Evolutionary conservation across 2,329 filamentous ascomycete species (phyloP).

Genomic region (Coniochaeta hoffmannii): DNA sequence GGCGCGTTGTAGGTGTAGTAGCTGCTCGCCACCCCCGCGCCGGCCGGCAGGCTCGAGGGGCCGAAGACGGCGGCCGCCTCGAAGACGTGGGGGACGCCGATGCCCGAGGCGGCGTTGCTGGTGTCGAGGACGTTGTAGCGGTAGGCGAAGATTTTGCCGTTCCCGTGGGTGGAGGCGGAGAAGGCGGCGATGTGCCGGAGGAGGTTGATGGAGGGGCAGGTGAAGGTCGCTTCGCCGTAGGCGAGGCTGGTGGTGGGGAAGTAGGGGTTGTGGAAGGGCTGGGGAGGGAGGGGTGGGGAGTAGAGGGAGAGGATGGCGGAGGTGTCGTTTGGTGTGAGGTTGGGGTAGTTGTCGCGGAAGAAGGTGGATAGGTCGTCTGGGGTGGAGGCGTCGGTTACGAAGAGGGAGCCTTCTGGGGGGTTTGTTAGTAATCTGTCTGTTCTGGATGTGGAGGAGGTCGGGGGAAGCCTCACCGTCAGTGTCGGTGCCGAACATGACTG

Average conservation of each 20-base stretch:
- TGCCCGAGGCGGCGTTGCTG: slow-evolving; percentile 24
- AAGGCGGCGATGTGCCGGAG: slow-evolving; percentile 22
- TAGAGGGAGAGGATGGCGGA: slow-evolving; percentile 29
- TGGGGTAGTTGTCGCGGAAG: slow-evolving; percentile 39
- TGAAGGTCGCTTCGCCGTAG: slow-evolving; percentile 39
- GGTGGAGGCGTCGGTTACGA: slow-evolving; percentile 30
- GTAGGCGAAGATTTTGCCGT: slow-evolving; percentile 33
- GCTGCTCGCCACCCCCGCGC: slow-evolving; percentile 22
- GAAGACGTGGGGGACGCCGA: slow-evolving; percentile 41
- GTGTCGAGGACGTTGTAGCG: slow-evolving; percentile 40
- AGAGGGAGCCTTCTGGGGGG: slow-evolving; percentile 36
- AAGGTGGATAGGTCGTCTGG: slow-evolving; percentile 28
- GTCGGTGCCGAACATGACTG: slow-evolving; percentile 35
- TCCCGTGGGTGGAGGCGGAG: slow-evolving; percentile 7
- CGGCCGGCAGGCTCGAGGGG: slow-evolving; percentile 24
- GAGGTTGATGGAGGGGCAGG: slow-evolving; percentile 33
- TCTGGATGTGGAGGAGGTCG: not conserved
- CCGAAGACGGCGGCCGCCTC: slow-evolving; percentile 43
- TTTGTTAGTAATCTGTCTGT: slow-evolving; percentile 5
- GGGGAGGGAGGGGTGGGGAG: slow-evolving; percentile 16
- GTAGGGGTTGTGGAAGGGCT: slow-evolving; percentile 33
- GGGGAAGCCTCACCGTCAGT: slow-evolving; percentile 28
- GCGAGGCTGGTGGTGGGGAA: slow-evolving; percentile 33
- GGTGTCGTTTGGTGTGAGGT: slow-evolving; percentile 27
- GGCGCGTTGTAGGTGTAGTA: slow-evolving; percentile 36